phyloP scores from a whole-genome alignment of 1,284 basidiomycete genomes.

The Leccinum solheimii region DNA sequence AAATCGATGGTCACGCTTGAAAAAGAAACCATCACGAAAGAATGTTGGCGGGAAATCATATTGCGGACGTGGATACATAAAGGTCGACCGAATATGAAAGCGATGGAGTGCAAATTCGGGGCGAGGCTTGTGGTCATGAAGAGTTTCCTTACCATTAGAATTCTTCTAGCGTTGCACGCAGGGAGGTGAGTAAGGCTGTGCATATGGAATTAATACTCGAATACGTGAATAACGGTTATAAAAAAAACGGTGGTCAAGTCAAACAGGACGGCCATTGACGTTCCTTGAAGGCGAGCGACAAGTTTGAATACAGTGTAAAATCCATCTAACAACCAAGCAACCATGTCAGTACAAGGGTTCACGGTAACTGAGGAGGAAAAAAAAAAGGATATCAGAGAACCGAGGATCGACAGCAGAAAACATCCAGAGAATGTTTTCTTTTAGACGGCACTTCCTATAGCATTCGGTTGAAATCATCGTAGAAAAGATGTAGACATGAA shows the following conservation, averaged over 20 bases:
- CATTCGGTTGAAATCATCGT: conserved; percentile 57
- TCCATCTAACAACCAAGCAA: background rate
- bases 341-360: conserved; percentile 13
- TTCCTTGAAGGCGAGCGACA: background rate
- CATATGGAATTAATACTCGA: conserved; percentile 20
- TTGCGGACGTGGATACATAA: background rate
- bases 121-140: background rate
- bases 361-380: background rate
- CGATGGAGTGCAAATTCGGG: background rate
- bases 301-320: background rate
- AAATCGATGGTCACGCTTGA: background rate
- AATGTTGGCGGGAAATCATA: background rate
- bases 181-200: conserved; percentile 2
- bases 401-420: conserved; percentile 51
- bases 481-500: conserved; percentile 4
- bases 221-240: conserved; percentile 20
- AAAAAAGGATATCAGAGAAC: conserved; percentile 52
- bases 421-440: conserved; percentile 37
- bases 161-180: background rate
- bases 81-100: background rate
- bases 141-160: background rate
- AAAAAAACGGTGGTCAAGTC: background rate
- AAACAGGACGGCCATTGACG: background rate
- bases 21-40: background rate
- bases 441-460: conserved; percentile 70